Conservation (phyloP, 371 early-diverging fungal genomes). For the Paraphysoderma sedebokerense region DNA sequence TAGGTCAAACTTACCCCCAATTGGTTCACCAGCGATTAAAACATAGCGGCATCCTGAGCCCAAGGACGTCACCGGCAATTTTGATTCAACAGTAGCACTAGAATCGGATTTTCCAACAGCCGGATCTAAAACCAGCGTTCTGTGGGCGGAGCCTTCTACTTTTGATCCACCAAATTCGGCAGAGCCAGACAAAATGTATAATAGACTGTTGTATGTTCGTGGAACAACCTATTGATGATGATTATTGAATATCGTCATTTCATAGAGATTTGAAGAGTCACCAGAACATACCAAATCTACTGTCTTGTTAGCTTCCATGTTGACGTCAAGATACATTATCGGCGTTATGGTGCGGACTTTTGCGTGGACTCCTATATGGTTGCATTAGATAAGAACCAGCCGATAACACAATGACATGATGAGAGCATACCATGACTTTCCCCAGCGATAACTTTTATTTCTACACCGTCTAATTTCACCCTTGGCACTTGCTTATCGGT, state of each 20-base stretch:
- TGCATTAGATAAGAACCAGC: too few relatives aligned
- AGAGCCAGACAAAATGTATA: neutral
- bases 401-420: too few relatives aligned
- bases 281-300: constrained; percentile 7
- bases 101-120: neutral
- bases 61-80: constrained; percentile 16
- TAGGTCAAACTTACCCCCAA: constrained; percentile 6
- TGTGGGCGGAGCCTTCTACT: neutral
- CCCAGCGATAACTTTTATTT: constrained; percentile 64
- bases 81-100: neutral
- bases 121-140: neutral
- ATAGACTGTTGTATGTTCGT: neutral
- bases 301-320: constrained; percentile 19
- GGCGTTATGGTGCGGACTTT: constrained; percentile 47
- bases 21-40: constrained; percentile 36
- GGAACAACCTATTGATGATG: too few relatives aligned
- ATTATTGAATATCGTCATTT: too few relatives aligned
- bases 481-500: constrained; percentile 26
- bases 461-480: constrained; percentile 22
- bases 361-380: constrained; percentile 35
- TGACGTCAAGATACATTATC: constrained; percentile 51
- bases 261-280: too few relatives aligned
- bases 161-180: neutral
- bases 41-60: constrained; percentile 32
- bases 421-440: constrained; percentile 37